phyloP scores from a whole-genome alignment of 176 grass and related monocot species.

The Thalia dealbata region DNA sequence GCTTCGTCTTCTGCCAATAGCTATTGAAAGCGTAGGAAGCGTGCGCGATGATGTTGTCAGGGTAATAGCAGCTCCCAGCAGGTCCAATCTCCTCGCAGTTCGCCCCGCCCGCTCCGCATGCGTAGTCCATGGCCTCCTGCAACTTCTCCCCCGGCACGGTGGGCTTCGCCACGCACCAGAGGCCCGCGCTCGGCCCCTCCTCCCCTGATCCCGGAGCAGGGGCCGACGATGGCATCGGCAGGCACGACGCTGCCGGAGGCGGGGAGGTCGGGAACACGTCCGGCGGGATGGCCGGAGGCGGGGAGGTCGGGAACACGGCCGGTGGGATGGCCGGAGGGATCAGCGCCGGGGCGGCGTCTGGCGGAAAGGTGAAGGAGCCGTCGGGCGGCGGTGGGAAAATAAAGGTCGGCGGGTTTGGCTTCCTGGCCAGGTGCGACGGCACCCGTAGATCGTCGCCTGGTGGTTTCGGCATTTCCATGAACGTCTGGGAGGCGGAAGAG shows the following conservation, averaged over 20 bases:
- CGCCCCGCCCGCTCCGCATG: constrained; percentile 29
- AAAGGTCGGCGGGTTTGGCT: constrained; percentile 9
- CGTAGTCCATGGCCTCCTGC: constrained; percentile 42
- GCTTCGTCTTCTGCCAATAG: constrained; percentile 38
- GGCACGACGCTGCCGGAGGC: constrained; percentile 20
- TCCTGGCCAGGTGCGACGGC: constrained; percentile 9
- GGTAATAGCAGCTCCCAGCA: constrained; percentile 31
- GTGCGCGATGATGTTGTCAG: constrained; percentile 25
- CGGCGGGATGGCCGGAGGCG: constrained; percentile 19
- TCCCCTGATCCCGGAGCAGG: constrained; percentile 15
- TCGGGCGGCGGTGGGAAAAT: constrained; percentile 20
- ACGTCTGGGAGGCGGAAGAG: background rate
- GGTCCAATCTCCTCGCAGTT: constrained; percentile 28
- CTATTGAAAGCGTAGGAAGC: constrained; percentile 38
- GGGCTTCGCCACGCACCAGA: constrained; percentile 41
- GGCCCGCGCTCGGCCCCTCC: background rate
- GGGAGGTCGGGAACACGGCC: background rate
- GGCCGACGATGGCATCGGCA: background rate
- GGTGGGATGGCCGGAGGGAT: constrained; percentile 21
- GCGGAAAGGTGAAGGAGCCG: constrained; percentile 20
- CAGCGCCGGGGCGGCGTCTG: constrained; percentile 12
- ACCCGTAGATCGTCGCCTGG: background rate
- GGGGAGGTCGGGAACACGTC: background rate
- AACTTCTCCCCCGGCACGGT: constrained; percentile 29
- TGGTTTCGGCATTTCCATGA: background rate